Base-by-base conservation (phyloP, 345 rosid species). In the Gossypium turneri region DNA sequence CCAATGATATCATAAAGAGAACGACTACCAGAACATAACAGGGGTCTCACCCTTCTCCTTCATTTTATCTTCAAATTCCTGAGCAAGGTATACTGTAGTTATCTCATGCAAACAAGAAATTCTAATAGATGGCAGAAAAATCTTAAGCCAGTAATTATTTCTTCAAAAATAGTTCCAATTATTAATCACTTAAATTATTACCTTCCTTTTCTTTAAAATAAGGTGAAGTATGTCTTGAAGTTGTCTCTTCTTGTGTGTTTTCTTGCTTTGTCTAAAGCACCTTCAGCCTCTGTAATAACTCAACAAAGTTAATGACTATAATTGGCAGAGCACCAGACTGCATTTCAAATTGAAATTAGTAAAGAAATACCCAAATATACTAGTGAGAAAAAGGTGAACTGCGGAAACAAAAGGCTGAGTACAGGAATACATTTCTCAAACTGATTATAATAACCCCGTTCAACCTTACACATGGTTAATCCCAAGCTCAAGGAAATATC, bases 201-300 rank as follows among this genome's bases (percentile, higher is more conserved):
- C 98, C 97, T 82, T 95, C 83, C 94, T 88, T 81, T 95, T 95
- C 85, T 95, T 95, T 61, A 90, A 27, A 22, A 95, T 96, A 86
- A 93, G 96, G 77, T 88, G 82, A 19, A 91, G 90, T 61, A 98
- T 95, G 87, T 95, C 99, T 88, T 95, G 97, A 72, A 95, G 98
- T 80, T 93, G 98, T 73, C 99, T 89, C 90, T 91, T 95, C 79
- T 91, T 34, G 38, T 93, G 85, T 93, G 99, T 84, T 95, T 95
- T 79, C 99, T 93, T 53, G 99, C 98, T 88, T 95, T 95, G 85
- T 95, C 98, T 78, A 95, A 78, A 61, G 99, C 98, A 81, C 99
- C 98, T 85, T 95, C 98, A 75, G 99, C 97, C 90, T 93, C 99
- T 91, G 82, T 79, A 86, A 25, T 82, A 84, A 84, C 62, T 25